These are phyloP conservation scores for Candida cerambycidarum DNA, from an alignment of 805 yeast species.

Conservation along the genomic window DNA sequence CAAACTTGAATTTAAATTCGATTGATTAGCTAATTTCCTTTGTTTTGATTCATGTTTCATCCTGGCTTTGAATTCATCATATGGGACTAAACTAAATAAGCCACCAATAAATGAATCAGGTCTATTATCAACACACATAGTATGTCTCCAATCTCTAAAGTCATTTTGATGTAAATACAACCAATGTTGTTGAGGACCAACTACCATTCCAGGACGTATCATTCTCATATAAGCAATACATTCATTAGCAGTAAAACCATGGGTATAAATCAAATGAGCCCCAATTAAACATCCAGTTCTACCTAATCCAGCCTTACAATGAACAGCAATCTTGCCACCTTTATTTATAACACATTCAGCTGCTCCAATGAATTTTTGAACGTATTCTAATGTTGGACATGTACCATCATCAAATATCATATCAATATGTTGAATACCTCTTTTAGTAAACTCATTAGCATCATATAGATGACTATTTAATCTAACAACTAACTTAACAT, in stretches of 20 bases:
- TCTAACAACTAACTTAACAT: slow-evolving; percentile 88
- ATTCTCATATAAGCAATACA: slow-evolving; percentile 96
- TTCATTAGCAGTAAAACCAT: slow-evolving; percentile 95
- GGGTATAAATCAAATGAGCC: slow-evolving; percentile 92
- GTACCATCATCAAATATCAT: slow-evolving; percentile 98
- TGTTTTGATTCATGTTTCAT: slow-evolving; percentile 45
- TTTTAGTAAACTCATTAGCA: slow-evolving; percentile 73
- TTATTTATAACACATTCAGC: slow-evolving; percentile 83
- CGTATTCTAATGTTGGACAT: slow-evolving; percentile 93
- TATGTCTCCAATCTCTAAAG: slow-evolving; percentile 93
- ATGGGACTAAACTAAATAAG: slow-evolving; percentile 56
- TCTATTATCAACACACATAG: slow-evolving; percentile 74
- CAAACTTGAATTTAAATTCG: slow-evolving; percentile 28
- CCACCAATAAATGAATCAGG: slow-evolving; percentile 72
- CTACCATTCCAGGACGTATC: slow-evolving; percentile 99
- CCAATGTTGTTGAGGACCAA: slow-evolving; percentile 99
- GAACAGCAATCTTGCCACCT: slow-evolving; percentile 97
- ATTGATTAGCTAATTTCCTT: slow-evolving; percentile 33
- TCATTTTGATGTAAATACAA: slow-evolving; percentile 92
- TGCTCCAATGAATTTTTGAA: slow-evolving; percentile 89
- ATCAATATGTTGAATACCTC: slow-evolving; percentile 87
- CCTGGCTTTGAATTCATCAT: slow-evolving; percentile 61
- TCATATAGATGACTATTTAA: slow-evolving; percentile 91
- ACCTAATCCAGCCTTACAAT: slow-evolving; percentile 97
- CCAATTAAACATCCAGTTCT: slow-evolving; percentile 98